These are phyloP conservation scores for Parasitella parasitica DNA, from an alignment of 371 early-diverging fungal genomes.

Conservation along the genomic window DNA sequence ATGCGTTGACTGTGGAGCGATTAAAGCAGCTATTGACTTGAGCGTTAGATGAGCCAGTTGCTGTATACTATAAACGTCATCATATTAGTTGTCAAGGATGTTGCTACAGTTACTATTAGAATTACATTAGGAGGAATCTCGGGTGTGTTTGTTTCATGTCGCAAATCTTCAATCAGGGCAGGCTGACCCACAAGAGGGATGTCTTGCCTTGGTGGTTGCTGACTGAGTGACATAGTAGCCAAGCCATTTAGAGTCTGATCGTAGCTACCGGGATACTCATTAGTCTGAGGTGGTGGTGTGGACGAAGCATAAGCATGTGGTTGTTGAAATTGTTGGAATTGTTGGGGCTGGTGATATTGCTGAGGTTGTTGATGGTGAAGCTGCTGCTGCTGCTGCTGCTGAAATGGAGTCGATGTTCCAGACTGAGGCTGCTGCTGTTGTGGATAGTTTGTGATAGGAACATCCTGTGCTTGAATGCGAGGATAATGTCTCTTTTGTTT, in stretches of 20 bases:
- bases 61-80: background rate
- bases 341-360: background rate
- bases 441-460: background rate
- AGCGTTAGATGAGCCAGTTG: background rate
- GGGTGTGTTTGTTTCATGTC: slow-evolving; percentile 10
- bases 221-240: slow-evolving; percentile 24
- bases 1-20: slow-evolving; percentile 81
- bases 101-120: background rate
- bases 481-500: slow-evolving; percentile 13
- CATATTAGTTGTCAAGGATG: background rate
- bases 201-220: slow-evolving; percentile 19
- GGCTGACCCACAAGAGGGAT: slow-evolving; percentile 52
- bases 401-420: background rate
- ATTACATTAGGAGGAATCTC: background rate
- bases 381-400: slow-evolving; percentile 1
- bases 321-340: background rate
- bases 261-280: background rate
- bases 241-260: slow-evolving; percentile 24
- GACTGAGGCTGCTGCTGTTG: background rate
- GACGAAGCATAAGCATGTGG: background rate
- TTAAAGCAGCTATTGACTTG: background rate
- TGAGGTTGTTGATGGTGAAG: background rate
- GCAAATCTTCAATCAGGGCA: slow-evolving; percentile 49
- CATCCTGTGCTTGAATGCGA: background rate
- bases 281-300: background rate